A percentile compares a stretch with the other conserved stretches of the same genome.
Conservation (phyloP, 371 early-diverging fungal genomes). For the Mortierella sp. region DNA sequence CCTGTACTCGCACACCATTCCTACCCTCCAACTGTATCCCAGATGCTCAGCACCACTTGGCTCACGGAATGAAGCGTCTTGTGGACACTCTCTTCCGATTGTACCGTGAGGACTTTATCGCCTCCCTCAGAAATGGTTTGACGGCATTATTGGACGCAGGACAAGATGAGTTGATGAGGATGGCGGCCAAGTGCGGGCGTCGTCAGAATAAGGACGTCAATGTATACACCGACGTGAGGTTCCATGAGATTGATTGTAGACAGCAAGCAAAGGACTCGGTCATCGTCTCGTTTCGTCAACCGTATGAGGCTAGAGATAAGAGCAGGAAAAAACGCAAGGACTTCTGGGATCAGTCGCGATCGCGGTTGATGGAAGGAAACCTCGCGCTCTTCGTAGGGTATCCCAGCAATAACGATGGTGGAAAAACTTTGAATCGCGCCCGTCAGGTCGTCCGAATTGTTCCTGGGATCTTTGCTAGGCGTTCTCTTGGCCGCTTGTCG, state of each 20-base stretch:
- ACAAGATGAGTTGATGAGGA: slow-evolving; percentile 9
- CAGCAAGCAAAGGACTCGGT: slow-evolving; percentile 18
- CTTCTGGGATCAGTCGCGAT: slow-evolving; percentile 52
- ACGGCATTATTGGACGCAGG: slow-evolving; percentile 15
- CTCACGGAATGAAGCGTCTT: slow-evolving; percentile 55
- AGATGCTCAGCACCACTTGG: slow-evolving; percentile 53
- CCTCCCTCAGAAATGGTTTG: slow-evolving; percentile 35
- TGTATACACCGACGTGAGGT: slow-evolving; percentile 46
- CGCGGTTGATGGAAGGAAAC: slow-evolving; percentile 52
- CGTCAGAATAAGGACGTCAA: slow-evolving; percentile 36
- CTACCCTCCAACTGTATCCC: slow-evolving; percentile 55
- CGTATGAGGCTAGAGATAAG: slow-evolving; percentile 5
- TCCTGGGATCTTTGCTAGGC: slow-evolving; percentile 50
- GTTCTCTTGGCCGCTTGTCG: slow-evolving; percentile 36
- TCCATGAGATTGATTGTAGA: slow-evolving; percentile 25
- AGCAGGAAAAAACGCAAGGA: slow-evolving; percentile 10
- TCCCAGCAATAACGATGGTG: background rate
- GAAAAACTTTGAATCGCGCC: background rate
- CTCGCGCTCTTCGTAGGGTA: slow-evolving; percentile 54
- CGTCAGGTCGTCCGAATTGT: slow-evolving; percentile 19
- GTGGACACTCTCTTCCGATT: slow-evolving; percentile 66
- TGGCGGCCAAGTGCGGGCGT: slow-evolving; percentile 24
- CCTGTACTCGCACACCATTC: slow-evolving; percentile 29
- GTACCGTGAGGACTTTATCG: slow-evolving; percentile 62
- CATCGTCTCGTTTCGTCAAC: slow-evolving; percentile 35